These are phyloP conservation scores for Yamadazyma tumulicola DNA, from an alignment of 805 yeast species.

Conservation along the genomic window DNA sequence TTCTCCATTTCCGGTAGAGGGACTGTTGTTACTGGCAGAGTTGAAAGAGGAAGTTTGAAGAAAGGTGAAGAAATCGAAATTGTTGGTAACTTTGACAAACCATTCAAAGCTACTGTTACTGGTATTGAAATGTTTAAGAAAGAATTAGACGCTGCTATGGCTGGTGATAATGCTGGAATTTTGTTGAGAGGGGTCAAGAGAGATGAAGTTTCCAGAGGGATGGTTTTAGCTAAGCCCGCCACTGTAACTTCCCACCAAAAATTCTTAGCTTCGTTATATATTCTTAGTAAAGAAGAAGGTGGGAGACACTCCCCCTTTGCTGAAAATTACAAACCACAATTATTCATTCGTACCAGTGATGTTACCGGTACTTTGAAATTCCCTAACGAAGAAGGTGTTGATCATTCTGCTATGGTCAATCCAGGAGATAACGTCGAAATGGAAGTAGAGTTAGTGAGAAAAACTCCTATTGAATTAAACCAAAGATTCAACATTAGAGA, in stretches of 20 bases:
- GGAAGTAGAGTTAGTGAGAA: constrained; percentile 84
- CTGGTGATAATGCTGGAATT: constrained; percentile 99
- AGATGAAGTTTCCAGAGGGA: constrained; percentile 95
- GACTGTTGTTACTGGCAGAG: constrained; percentile 98
- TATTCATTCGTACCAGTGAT: constrained; percentile 94
- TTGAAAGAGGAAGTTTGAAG: constrained; percentile 95
- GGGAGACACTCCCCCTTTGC: constrained; percentile 98
- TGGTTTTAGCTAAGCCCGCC: constrained; percentile 93
- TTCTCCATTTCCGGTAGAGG: constrained; percentile 99
- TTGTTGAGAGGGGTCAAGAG: constrained; percentile 97
- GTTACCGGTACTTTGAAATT: constrained; percentile 86
- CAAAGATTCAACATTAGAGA: constrained; percentile 99
- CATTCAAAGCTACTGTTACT: constrained; percentile 90
- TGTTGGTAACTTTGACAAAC: constrained; percentile 85
- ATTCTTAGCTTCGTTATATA: constrained; percentile 89
- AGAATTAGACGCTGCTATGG: constrained; percentile 95
- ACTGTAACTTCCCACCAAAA: constrained; percentile 89
- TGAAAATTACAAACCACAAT: constrained; percentile 96
- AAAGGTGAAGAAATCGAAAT: constrained; percentile 98
- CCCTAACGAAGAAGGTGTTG: constrained; percentile 73
- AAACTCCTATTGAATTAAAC: constrained; percentile 92
- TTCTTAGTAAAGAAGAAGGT: constrained; percentile 96
- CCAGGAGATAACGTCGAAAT: constrained; percentile 99
- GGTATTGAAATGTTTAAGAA: constrained; percentile 99
- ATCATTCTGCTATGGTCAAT: constrained; percentile 85